Evolutionary conservation across 2,329 filamentous ascomycete genomes (phyloP), one percentile per base, ranked within the genome.

Genomic region (Lecanoromycetidae sp.): DNA sequence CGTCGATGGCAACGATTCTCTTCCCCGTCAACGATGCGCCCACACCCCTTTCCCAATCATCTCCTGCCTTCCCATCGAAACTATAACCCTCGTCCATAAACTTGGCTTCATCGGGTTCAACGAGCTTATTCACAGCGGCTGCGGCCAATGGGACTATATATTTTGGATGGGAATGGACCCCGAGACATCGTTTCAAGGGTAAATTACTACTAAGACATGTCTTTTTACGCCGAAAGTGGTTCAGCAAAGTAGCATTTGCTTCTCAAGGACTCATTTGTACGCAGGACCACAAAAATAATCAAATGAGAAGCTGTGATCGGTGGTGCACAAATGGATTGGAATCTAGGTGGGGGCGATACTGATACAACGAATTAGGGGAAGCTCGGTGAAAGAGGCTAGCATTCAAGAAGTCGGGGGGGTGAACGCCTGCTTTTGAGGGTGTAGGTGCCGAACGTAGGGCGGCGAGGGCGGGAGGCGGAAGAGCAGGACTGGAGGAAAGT

Each of bases 331-430:
- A 66, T 59, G 36, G 63, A 57, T 67, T 57, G 82, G 77, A 48
- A 77, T 73, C 46, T 72, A 69, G 1, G 90, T 90, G 66, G 90
- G 96, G 50, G 90, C 87, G 33, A 79, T 75, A 44, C 83, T 77
- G 56, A 94, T 84, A 48, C 87, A 79, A 53, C 76, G 76, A 54
- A 93, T 25, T 23, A 94, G 77, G 52, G 80, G n/a, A n/a, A n/a
- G n/a, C n/a, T n/a, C 80, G 81, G 72, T 91, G 87, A 68, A 96
- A 93, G 58, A 85, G 79, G 51, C 88, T 87, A 38, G 88, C 87
- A 66, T 94, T 95, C 79, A 96, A 94, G 74, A 96, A 96, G 75
- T 96, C 96, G 34, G 91, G 91, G 10, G 87, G 94, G 58, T 66
- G 62, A 60, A 90, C 85, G 67, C 86, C 85, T 45, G 88, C 95